phyloP scores from a whole-genome alignment of 257 asterid genomes.

The Salvia rosmarinus region DNA sequence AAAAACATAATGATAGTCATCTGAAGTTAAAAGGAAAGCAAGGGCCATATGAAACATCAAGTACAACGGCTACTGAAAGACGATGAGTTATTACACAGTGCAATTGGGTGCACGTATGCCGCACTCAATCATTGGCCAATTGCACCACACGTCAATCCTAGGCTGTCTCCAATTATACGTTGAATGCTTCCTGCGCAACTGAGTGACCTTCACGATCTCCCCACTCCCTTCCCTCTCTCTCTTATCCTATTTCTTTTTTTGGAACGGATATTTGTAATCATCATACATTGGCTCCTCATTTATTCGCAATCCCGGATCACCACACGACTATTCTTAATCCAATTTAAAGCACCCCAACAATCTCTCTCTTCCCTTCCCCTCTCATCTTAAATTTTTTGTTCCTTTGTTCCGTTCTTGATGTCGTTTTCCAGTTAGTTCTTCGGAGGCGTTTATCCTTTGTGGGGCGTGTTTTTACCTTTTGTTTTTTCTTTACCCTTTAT shows the following conservation, averaged over 20 bases:
- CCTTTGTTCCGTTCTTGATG: constrained; percentile 39
- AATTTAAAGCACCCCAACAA: constrained; percentile 36
- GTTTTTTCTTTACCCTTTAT: constrained; percentile 38
- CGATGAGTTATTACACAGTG: constrained; percentile 25
- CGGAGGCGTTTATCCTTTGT: constrained; percentile 47
- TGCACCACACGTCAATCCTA: constrained; percentile 35
- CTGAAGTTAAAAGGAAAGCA: constrained; percentile 19
- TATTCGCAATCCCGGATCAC: constrained; percentile 71
- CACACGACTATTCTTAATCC: constrained; percentile 53
- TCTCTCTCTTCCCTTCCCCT: constrained; percentile 36
- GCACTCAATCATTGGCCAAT: constrained; percentile 39
- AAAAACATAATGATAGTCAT: constrained; percentile 27
- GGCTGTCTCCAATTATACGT: constrained; percentile 37
- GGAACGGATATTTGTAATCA: constrained; percentile 26
- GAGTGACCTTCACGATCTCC: constrained; percentile 62
- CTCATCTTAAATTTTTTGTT: constrained; percentile 30
- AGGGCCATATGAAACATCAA: constrained; percentile 1
- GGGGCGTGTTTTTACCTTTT: constrained; percentile 36
- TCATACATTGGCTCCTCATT: constrained; percentile 39
- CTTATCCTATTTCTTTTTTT: not conserved
- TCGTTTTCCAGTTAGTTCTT: constrained; percentile 49
- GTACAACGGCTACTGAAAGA: constrained; percentile 25
- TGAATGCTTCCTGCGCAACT: constrained; percentile 28
- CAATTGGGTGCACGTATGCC: constrained; percentile 37
- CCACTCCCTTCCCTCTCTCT: constrained; percentile 32